These are phyloP conservation scores for Citrus trifoliata DNA, from an alignment of 345 rosid genomes.

Conservation along the genomic window DNA sequence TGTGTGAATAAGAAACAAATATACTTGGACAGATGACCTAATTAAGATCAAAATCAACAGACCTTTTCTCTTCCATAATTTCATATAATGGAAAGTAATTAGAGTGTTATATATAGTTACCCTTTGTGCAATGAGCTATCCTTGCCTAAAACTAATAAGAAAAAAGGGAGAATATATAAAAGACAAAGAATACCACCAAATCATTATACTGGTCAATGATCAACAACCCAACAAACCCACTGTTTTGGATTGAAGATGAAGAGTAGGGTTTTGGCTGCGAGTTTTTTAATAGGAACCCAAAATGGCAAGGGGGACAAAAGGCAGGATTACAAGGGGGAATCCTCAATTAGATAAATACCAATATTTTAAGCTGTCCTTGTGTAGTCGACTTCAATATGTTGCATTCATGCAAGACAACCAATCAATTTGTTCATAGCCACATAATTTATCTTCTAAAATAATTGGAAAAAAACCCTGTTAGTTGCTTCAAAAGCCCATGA, in stretches of 20 bases:
- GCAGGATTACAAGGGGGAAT: constrained; percentile 34
- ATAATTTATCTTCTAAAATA: constrained; percentile 26
- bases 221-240: not conserved
- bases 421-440: constrained; percentile 33
- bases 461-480: constrained; percentile 11
- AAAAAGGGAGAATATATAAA: not conserved
- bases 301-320: constrained; percentile 35
- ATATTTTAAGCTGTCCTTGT: constrained; percentile 31
- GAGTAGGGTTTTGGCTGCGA: constrained; percentile 24
- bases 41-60: too few species aligned
- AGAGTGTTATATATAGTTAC: not conserved
- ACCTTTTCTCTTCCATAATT: too few species aligned
- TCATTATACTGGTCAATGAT: not conserved
- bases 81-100: not conserved
- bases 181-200: not conserved
- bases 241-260: not conserved
- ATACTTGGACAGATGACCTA: too few species aligned
- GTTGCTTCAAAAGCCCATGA: constrained; percentile 8
- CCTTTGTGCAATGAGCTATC: not conserved
- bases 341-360: constrained; percentile 37
- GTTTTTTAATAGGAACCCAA: constrained; percentile 17
- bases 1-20: not conserved
- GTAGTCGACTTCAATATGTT: constrained; percentile 34
- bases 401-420: constrained; percentile 47
- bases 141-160: not conserved